Percentiles rank a stretch among this genome's conserved stretches.
Conservation (phyloP, 2,329 filamentous ascomycete species). For the Fusarium pininemorale region DNA sequence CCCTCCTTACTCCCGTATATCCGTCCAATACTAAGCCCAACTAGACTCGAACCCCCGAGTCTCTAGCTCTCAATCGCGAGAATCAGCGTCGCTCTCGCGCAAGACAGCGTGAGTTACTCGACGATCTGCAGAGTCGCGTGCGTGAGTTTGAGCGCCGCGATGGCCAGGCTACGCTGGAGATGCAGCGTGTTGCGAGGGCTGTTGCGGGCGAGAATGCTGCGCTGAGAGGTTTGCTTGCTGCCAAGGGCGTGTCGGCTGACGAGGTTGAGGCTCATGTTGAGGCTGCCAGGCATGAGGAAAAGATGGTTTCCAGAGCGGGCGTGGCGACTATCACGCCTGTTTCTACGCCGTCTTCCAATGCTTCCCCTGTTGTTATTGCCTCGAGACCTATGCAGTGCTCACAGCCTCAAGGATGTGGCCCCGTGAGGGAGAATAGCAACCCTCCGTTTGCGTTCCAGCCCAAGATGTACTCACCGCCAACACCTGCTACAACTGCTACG, state of each 20-base stretch:
- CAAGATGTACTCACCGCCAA: neutral
- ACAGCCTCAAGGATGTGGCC: neutral
- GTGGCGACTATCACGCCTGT: slow-evolving; percentile 6
- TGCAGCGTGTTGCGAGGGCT: slow-evolving; percentile 57
- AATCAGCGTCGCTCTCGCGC: slow-evolving; percentile 59
- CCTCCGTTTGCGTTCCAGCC: neutral
- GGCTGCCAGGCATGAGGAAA: slow-evolving; percentile 1
- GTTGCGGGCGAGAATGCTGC: slow-evolving; percentile 55
- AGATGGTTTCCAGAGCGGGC: neutral
- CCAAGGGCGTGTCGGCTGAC: slow-evolving; percentile 25
- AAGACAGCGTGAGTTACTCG: slow-evolving; percentile 55
- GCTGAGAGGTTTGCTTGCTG: slow-evolving; percentile 45
- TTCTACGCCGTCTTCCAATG: slow-evolving; percentile 10
- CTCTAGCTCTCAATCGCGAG: slow-evolving; percentile 48
- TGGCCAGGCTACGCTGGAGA: slow-evolving; percentile 55
- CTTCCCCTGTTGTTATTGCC: slow-evolving; percentile 8
- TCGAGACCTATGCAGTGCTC: neutral
- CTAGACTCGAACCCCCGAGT: slow-evolving; percentile 40
- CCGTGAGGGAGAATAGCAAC: neutral
- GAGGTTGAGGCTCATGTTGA: slow-evolving; percentile 37
- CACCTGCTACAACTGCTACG: neutral
- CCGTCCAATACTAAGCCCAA: neutral
- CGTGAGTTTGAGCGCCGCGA: slow-evolving; percentile 54
- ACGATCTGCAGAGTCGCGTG: slow-evolving; percentile 53
- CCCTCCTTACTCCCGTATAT: neutral